Evolutionary conservation across 1,139 yeast genomes (phyloP).

Genomic region (Hemisphaericaspora xylanilytica): DNA sequence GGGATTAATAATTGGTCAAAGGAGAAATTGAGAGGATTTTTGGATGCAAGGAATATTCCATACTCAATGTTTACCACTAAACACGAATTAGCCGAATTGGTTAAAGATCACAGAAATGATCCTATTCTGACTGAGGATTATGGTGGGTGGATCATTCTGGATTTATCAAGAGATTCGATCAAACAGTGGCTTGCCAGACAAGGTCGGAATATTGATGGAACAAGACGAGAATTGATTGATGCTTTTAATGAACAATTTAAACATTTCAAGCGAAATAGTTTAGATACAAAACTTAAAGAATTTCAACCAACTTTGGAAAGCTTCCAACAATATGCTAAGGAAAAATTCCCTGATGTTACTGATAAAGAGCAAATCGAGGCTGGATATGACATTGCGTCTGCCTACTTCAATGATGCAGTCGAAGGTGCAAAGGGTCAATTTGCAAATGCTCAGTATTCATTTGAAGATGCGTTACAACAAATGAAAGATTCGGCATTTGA

Average conservation of each 20-base stretch:
- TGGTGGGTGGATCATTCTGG: conserved; percentile 22
- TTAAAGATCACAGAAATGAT: conserved; percentile 39
- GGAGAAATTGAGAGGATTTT: conserved; percentile 48
- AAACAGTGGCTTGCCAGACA: conserved; percentile 24
- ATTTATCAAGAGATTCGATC: conserved; percentile 21
- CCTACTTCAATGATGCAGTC: conserved; percentile 43
- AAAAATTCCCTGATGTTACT: conserved; percentile 17
- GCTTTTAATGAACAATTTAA: conserved; percentile 14
- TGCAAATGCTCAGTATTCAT: conserved; percentile 18
- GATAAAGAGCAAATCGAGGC: conserved; percentile 17
- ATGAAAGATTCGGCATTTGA: conserved; percentile 23
- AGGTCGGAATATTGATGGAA: conserved; percentile 25
- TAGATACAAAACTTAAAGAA: conserved; percentile 18
- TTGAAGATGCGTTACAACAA: conserved; percentile 22
- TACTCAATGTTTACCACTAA: conserved; percentile 47
- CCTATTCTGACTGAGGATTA: conserved; percentile 27
- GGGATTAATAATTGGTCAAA: conserved; percentile 50
- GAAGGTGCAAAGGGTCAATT: conserved; percentile 26
- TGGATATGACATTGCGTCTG: conserved; percentile 26
- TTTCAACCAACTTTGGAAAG: conserved; percentile 19
- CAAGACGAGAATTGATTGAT: conserved; percentile 23
- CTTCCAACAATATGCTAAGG: conserved; percentile 17
- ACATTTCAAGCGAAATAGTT: conserved; percentile 7
- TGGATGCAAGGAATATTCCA: conserved; percentile 50
- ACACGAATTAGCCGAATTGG: conserved; percentile 47